Conservation (phyloP, 192 early-diverging fungal genomes). For the Backusella tuberculispora region DNA sequence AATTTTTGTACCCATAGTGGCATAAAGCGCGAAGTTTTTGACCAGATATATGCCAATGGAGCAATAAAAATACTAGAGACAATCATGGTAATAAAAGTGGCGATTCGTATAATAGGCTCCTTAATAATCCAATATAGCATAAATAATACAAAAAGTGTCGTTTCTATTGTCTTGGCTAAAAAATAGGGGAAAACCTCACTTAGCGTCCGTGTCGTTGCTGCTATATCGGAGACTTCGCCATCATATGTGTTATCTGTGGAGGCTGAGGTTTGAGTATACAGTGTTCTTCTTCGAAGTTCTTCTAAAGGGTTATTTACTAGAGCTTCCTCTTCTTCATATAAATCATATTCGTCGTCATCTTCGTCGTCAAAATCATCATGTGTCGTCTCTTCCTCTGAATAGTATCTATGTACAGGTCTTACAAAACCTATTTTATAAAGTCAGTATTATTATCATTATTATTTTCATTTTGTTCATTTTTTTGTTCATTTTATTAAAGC, state of each 20-base stretch:
- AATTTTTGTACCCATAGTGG: neutral
- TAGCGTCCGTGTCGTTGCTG: neutral
- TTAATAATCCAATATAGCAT: conserved; percentile 15
- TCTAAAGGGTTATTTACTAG: conserved; percentile 1
- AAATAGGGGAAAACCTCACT: neutral
- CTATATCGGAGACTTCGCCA: neutral
- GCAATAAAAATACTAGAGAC: conserved; percentile 9
- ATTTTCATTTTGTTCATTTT: too few relatives aligned
- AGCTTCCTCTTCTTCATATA: conserved; percentile 1
- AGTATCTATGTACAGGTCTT: conserved; percentile 4
- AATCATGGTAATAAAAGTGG: conserved; percentile 10
- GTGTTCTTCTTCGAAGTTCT: conserved; percentile 2
- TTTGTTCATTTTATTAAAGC: too few relatives aligned
- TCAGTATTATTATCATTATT: too few relatives aligned
- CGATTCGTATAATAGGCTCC: conserved; percentile 3
- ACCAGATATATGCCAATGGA: neutral
- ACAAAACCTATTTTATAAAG: neutral
- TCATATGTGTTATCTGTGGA: neutral
- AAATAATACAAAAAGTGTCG: neutral
- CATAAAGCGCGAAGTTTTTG: conserved; percentile 6
- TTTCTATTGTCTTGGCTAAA: neutral
- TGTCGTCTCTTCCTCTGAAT: neutral
- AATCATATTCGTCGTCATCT: neutral
- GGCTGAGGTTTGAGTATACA: neutral
- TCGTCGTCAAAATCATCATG: neutral